Conservation (phyloP, 2,329 filamentous ascomycete genomes). For the Juglanconis juglandina region DNA sequence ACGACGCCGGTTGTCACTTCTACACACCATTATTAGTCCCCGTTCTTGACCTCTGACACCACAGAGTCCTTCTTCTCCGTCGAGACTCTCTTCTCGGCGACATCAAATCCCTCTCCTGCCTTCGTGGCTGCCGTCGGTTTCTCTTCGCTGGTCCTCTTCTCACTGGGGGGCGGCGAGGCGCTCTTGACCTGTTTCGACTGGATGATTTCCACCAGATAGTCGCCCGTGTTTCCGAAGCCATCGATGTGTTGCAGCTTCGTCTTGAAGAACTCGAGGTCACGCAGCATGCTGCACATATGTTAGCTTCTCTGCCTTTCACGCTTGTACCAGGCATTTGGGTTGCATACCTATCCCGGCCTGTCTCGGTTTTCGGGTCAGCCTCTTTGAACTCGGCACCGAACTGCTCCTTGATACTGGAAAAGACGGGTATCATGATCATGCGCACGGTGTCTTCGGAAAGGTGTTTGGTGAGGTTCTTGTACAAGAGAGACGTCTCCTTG, state of each 20-base stretch:
- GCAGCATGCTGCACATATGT: slow-evolving; percentile 58
- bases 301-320: background rate
- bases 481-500: slow-evolving; percentile 80
- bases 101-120: background rate
- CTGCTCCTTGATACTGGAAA: slow-evolving; percentile 75
- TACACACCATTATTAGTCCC: background rate
- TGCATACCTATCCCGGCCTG: slow-evolving; percentile 68
- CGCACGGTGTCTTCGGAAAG: slow-evolving; percentile 72
- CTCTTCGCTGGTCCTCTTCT: slow-evolving; percentile 20
- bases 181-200: slow-evolving; percentile 51
- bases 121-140: slow-evolving; percentile 11
- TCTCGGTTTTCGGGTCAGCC: slow-evolving; percentile 61
- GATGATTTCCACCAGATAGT: slow-evolving; percentile 63
- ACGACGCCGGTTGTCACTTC: background rate
- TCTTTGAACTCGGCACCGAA: slow-evolving; percentile 69
- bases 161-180: slow-evolving; percentile 19
- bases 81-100: background rate
- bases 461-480: slow-evolving; percentile 79
- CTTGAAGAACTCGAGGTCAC: slow-evolving; percentile 71
- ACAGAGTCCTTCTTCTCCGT: slow-evolving; percentile 6
- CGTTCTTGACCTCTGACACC: background rate
- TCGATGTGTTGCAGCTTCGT: slow-evolving; percentile 72
- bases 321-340: background rate
- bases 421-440: slow-evolving; percentile 84
- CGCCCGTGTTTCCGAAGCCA: slow-evolving; percentile 71